Evolutionary conservation across 2,329 filamentous ascomycete species (phyloP).

Genomic region (Alternaria postmessia): DNA sequence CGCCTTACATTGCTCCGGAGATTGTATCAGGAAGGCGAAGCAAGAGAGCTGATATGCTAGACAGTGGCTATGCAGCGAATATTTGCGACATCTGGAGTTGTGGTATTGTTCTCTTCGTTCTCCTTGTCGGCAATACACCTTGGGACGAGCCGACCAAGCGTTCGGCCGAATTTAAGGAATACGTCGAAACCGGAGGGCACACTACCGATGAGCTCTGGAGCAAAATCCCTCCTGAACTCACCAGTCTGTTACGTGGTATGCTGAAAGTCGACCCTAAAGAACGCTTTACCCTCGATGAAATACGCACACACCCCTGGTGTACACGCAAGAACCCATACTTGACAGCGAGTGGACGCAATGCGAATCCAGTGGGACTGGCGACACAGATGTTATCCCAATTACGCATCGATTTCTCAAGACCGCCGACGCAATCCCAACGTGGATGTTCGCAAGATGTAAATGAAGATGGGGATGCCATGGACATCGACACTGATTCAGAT

Average conservation of each 20-base stretch:
- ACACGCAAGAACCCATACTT: slow-evolving; percentile 82
- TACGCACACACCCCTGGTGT: slow-evolving; percentile 94
- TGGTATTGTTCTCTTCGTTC: slow-evolving; percentile 95
- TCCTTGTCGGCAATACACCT: slow-evolving; percentile 94
- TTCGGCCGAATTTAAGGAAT: slow-evolving; percentile 93
- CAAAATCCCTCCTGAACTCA: slow-evolving; percentile 73
- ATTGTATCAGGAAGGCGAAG: slow-evolving; percentile 67
- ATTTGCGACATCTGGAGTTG: slow-evolving; percentile 96
- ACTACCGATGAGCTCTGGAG: slow-evolving; percentile 88
- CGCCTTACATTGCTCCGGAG: slow-evolving; percentile 96
- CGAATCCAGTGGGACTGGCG: slow-evolving; percentile 84
- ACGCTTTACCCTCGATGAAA: slow-evolving; percentile 85
- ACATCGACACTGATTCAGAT: slow-evolving; percentile 73
- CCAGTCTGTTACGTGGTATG: slow-evolving; percentile 91
- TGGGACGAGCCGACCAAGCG: slow-evolving; percentile 91
- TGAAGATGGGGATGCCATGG: slow-evolving; percentile 36
- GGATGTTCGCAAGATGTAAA: slow-evolving; percentile 55
- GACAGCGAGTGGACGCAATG: slow-evolving; percentile 74
- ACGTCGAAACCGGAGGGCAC: slow-evolving; percentile 78
- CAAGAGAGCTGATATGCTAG: slow-evolving; percentile 58
- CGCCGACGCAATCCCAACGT: slow-evolving; percentile 63
- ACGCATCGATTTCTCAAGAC: slow-evolving; percentile 83
- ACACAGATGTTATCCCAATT: slow-evolving; percentile 93
- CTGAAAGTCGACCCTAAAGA: slow-evolving; percentile 78
- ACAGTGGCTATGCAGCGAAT: slow-evolving; percentile 75